A percentile compares a stretch with the other conserved stretches of the same genome.
Conservation (phyloP, 306 rosid genomes). For the Malus sylvestris region DNA sequence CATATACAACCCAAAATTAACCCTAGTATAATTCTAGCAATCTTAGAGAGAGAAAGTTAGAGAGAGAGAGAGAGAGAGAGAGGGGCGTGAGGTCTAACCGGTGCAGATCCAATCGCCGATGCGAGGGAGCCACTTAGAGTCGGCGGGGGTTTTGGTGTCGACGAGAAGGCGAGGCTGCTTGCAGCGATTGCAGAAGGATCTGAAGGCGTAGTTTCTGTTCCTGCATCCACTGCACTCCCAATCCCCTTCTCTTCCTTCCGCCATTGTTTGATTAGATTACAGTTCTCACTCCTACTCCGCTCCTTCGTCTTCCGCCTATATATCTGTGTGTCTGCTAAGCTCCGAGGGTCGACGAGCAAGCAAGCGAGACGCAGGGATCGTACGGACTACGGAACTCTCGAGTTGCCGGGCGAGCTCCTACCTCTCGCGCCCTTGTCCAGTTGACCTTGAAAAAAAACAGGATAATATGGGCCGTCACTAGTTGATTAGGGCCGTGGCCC, state of each 20-base stretch:
- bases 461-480: neutral
- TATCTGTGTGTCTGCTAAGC: neutral
- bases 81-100: constrained; percentile 36
- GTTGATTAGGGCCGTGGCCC: neutral
- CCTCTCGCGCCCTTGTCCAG: constrained; percentile 6
- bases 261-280: constrained; percentile 23
- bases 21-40: neutral
- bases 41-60: neutral
- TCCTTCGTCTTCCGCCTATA: neutral
- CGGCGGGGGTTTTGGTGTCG: constrained; percentile 80
- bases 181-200: constrained; percentile 95
- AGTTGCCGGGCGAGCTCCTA: neutral
- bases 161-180: constrained; percentile 95
- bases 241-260: constrained; percentile 90
- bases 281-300: neutral
- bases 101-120: constrained; percentile 98
- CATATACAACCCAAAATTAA: neutral
- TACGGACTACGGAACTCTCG: neutral
- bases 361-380: neutral
- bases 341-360: neutral
- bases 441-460: neutral
- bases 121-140: constrained; percentile 97
- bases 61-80: neutral
- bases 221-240: constrained; percentile 91
- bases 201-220: constrained; percentile 92